These are phyloP conservation scores for Mycena pura DNA, from an alignment of 768 basidiomycete species.

Conservation along the genomic window DNA sequence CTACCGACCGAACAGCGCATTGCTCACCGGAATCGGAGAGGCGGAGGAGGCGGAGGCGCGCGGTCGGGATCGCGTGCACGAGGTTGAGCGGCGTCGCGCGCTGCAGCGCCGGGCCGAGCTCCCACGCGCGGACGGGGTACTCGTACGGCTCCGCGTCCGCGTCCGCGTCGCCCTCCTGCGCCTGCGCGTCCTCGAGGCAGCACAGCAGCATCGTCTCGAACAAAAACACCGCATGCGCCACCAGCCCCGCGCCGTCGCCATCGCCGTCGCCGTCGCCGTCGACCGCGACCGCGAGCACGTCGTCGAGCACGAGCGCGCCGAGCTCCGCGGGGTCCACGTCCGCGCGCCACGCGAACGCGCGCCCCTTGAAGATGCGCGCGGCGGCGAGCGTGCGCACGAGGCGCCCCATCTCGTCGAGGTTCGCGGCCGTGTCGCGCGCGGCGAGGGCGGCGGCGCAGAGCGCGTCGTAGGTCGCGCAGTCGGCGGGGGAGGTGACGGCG, in stretches of 20 bases:
- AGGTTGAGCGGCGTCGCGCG: slow-evolving; percentile 36
- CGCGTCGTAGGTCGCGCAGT: slow-evolving; percentile 37
- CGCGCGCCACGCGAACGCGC: slow-evolving; percentile 36
- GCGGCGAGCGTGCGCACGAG: slow-evolving; percentile 44
- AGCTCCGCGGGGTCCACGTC: slow-evolving; percentile 36
- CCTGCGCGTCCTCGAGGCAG: slow-evolving; percentile 35
- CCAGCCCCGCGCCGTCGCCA: no score
- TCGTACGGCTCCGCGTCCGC: slow-evolving; percentile 16
- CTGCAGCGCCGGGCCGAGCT: slow-evolving; percentile 44
- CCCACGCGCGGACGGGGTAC: slow-evolving; percentile 47
- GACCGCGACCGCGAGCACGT: slow-evolving; percentile 35
- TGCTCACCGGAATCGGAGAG: slow-evolving; percentile 39
- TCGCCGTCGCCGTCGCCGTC: slow-evolving; percentile 27
- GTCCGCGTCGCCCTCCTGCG: slow-evolving; percentile 2
- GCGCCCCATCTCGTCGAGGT: slow-evolving; percentile 45
- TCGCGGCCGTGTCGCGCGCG: slow-evolving; percentile 38
- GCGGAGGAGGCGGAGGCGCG: slow-evolving; percentile 32
- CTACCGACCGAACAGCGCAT: neutral
- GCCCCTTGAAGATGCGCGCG: slow-evolving; percentile 32
- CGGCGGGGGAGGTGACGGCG: slow-evolving; percentile 34
- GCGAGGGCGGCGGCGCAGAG: slow-evolving; percentile 42
- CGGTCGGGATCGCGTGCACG: slow-evolving; percentile 39
- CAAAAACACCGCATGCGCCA: slow-evolving; percentile 41
- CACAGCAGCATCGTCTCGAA: slow-evolving; percentile 45
- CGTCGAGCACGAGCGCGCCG: slow-evolving; percentile 43